Evolutionary conservation across 352 stramenopile species (phyloP).

Genomic region (Pythium vanterpoolii): DNA sequence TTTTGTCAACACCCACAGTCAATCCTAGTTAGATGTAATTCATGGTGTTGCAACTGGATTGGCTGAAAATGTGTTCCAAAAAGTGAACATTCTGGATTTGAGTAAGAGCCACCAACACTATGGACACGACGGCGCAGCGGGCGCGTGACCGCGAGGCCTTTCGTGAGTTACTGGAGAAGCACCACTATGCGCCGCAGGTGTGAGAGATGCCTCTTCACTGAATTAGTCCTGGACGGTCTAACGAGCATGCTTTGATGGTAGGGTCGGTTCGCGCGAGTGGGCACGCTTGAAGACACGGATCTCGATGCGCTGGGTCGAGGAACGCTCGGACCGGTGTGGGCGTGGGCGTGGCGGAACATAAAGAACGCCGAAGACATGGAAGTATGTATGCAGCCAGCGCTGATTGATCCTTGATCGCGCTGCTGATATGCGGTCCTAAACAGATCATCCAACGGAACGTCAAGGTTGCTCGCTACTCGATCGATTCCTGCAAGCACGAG

Average conservation of each 20-base stretch:
- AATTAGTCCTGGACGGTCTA: neutral
- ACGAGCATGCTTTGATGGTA: constrained; percentile 6
- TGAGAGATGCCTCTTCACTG: neutral
- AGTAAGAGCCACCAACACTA: neutral
- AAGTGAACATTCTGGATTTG: constrained; percentile 1
- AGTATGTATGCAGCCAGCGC: constrained; percentile 5
- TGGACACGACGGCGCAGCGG: constrained; percentile 21
- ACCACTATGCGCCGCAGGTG: constrained; percentile 40
- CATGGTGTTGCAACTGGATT: neutral
- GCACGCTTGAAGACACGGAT: constrained; percentile 36
- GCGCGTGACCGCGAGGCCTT: constrained; percentile 36
- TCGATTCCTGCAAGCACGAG: constrained; percentile 35
- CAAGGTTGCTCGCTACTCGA: constrained; percentile 23
- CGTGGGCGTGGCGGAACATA: constrained; percentile 38
- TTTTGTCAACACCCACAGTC: too few relatives aligned
- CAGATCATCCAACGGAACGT: constrained; percentile 37
- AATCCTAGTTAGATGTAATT: constrained; percentile 6
- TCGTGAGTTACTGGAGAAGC: constrained; percentile 39
- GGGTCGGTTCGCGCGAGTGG: constrained; percentile 31
- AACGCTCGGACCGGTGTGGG: constrained; percentile 31
- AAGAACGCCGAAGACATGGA: constrained; percentile 37
- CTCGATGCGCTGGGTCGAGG: constrained; percentile 41
- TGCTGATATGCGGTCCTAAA: neutral
- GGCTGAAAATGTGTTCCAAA: neutral
- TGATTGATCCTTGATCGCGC: neutral